phyloP scores from a whole-genome alignment of 169 alveolate genomes.

The Plasmodium cynomolgi region DNA sequence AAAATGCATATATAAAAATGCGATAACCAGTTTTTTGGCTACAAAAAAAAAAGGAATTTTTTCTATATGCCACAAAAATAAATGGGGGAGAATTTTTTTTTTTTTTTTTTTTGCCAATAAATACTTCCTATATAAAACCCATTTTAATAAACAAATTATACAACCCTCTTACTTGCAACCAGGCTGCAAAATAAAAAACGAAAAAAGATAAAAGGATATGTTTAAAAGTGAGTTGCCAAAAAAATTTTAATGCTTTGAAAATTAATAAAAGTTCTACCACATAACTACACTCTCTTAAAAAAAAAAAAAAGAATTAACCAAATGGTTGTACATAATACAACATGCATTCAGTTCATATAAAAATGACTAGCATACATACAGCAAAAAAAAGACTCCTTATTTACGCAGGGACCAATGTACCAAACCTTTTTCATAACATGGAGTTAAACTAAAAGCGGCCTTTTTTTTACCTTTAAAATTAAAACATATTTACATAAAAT shows the following conservation, averaged over 20 bases:
- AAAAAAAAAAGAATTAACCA: conserved; percentile 1
- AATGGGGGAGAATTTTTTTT: background rate
- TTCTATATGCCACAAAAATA: background rate
- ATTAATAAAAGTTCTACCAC: background rate
- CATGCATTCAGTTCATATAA: background rate
- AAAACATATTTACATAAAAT: background rate
- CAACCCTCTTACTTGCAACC: background rate
- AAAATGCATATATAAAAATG: background rate
- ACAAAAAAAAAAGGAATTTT: background rate
- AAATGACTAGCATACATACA: background rate
- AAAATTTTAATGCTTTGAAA: background rate
- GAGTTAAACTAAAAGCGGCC: background rate
- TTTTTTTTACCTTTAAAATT: background rate
- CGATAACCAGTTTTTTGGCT: background rate
- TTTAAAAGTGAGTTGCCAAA: background rate
- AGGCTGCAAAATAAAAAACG: background rate
- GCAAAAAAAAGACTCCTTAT: background rate
- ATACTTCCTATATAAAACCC: background rate
- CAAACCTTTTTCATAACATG: background rate
- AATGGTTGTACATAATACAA: background rate
- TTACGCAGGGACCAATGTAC: background rate
- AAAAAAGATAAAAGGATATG: background rate
- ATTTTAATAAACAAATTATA: background rate
- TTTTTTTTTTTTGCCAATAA: background rate
- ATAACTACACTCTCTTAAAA: background rate